These are phyloP conservation scores for Penicillium desertorum DNA, from an alignment of 495 filamentous ascomycete species.

Conservation along the genomic window DNA sequence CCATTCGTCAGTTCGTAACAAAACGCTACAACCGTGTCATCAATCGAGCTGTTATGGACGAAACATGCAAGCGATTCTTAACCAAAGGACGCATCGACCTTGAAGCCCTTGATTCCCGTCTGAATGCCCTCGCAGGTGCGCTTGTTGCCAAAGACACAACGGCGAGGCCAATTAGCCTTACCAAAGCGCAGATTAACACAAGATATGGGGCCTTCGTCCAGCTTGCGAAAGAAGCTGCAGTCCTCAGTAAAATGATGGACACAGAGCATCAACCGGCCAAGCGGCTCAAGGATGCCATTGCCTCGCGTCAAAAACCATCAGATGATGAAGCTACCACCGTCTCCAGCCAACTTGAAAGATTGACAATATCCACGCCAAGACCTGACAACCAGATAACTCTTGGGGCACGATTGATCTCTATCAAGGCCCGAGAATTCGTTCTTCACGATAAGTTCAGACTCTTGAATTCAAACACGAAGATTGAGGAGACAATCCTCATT, in stretches of 20 bases:
- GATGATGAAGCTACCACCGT: not conserved
- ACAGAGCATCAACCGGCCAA: slow-evolving; percentile 14
- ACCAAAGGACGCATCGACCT: slow-evolving; percentile 13
- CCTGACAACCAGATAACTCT: too few relatives aligned
- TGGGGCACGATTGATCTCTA: too few relatives aligned
- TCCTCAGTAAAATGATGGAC: slow-evolving; percentile 7
- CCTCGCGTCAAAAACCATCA: not conserved
- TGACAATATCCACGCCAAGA: not conserved
- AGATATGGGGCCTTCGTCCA: not conserved
- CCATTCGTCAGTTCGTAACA: too few relatives aligned
- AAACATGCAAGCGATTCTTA: slow-evolving; percentile 15
- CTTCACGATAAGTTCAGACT: too few relatives aligned
- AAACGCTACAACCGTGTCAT: slow-evolving; percentile 12
- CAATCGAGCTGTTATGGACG: slow-evolving; percentile 19
- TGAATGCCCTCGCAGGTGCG: not conserved
- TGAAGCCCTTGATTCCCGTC: slow-evolving; percentile 11
- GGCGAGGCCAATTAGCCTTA: not conserved
- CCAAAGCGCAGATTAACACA: not conserved
- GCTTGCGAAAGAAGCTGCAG: slow-evolving; percentile 1
- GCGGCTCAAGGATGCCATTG: slow-evolving; percentile 17
- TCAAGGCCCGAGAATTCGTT: too few relatives aligned
- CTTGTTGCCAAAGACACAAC: not conserved
- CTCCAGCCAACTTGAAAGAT: too few relatives aligned
- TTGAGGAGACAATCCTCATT: too few relatives aligned
- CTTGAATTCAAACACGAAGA: too few relatives aligned